Percentiles rank a stretch among this genome's conserved stretches.
phyloP scores from a whole-genome alignment of 2,329 filamentous ascomycete species.

The Aschersonia sp. region DNA sequence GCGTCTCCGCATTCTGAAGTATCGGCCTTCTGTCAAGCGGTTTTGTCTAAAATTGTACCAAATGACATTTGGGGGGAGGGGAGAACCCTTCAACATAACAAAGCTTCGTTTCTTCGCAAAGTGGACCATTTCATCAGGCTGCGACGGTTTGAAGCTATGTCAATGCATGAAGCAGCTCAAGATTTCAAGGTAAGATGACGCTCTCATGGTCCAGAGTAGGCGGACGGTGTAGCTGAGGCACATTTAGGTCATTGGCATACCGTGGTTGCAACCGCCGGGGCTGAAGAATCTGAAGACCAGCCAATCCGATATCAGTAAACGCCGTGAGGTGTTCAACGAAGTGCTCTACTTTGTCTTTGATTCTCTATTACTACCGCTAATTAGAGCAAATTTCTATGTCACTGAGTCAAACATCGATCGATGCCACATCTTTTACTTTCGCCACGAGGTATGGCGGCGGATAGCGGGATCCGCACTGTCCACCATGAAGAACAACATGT shows the following conservation, averaged over 20 bases:
- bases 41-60: constrained; percentile 60
- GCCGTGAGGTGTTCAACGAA: constrained; percentile 66
- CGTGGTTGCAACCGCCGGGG: constrained; percentile 55
- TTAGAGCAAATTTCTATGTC: constrained; percentile 82
- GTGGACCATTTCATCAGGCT: constrained; percentile 68
- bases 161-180: constrained; percentile 64
- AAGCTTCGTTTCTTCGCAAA: constrained; percentile 42
- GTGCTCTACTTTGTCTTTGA: constrained; percentile 90
- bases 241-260: constrained; percentile 47
- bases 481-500: constrained; percentile 55
- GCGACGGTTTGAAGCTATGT: constrained; percentile 68
- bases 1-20: constrained; percentile 56
- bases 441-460: constrained; percentile 79
- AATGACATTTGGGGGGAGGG: constrained; percentile 57
- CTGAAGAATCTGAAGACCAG: constrained; percentile 42
- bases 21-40: constrained; percentile 76
- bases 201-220: background rate
- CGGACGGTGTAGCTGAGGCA: background rate
- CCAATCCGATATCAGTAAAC: constrained; percentile 58
- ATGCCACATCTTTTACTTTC: constrained; percentile 81
- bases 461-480: constrained; percentile 61
- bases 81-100: constrained; percentile 42
- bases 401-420: constrained; percentile 76
- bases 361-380: constrained; percentile 74
- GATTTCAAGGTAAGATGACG: constrained; percentile 50